These are phyloP conservation scores for Aureobasidium sp. DNA, from an alignment of 2,329 filamentous ascomycete species.

Conservation along the genomic window DNA sequence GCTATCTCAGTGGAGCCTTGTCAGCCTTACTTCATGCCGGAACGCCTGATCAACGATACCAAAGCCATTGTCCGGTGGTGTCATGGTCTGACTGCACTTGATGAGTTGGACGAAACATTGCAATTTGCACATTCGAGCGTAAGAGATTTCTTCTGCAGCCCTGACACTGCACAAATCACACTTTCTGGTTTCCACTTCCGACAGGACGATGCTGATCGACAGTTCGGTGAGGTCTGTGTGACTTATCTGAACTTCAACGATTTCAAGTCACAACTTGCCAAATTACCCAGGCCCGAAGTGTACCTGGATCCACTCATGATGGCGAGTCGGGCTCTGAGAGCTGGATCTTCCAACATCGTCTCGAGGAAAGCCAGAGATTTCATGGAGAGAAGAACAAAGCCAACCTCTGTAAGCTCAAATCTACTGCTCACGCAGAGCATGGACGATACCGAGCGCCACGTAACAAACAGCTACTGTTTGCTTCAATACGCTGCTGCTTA, in stretches of 20 bases:
- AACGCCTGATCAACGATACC: neutral
- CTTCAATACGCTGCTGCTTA: too few relatives aligned
- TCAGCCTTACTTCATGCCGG: neutral
- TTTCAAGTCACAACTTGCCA: neutral
- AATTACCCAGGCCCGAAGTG: too few relatives aligned
- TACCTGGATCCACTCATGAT: neutral
- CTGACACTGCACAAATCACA: too few relatives aligned
- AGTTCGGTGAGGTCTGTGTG: neutral
- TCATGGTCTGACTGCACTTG: neutral
- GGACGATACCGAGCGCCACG: too few relatives aligned
- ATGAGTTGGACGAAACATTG: neutral
- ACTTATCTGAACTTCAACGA: neutral
- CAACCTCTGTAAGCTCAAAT: neutral
- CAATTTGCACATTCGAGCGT: neutral
- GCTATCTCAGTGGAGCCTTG: neutral
- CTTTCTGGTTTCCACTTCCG: neutral
- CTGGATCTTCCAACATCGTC: too few relatives aligned
- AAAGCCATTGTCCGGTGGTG: neutral
- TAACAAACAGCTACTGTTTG: too few relatives aligned
- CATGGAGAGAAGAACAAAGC: neutral
- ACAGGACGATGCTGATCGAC: neutral
- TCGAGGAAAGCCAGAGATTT: neutral
- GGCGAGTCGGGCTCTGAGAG: neutral
- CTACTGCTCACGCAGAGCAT: neutral
- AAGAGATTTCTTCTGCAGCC: neutral